Percentiles rank a stretch among this genome's conserved stretches.
phyloP scores from a whole-genome alignment of 345 rosid genomes.

The Stellera chamaejasme region DNA sequence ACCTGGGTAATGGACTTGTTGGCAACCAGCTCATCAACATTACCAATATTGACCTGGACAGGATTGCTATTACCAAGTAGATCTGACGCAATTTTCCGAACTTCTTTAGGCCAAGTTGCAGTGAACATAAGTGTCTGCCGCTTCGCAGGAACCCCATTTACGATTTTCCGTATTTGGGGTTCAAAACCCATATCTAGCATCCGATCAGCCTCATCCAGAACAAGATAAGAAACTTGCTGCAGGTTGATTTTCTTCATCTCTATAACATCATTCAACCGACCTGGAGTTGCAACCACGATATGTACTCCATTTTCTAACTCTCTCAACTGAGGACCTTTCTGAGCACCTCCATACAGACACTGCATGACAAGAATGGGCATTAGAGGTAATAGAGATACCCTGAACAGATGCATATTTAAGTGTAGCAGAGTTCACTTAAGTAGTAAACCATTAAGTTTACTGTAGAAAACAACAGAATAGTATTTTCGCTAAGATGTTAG shows the following conservation, averaged over 20 bases:
- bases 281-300: constrained; percentile 98
- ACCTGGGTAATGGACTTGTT: constrained; percentile 99
- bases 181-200: constrained; percentile 99
- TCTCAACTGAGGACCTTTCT: constrained; percentile 89
- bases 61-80: constrained; percentile 88
- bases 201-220: constrained; percentile 96
- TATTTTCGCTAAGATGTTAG: too few species aligned
- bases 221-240: constrained; percentile 83
- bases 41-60: constrained; percentile 95
- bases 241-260: constrained; percentile 95
- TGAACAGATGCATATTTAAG: constrained; percentile 4
- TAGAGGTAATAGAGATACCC: background rate
- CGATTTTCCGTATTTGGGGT: constrained; percentile 94
- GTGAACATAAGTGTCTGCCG: constrained; percentile 99
- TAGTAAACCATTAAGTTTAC: too few species aligned
- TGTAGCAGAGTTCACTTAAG: too few species aligned
- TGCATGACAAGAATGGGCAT: constrained; percentile 17
- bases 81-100: constrained; percentile 96
- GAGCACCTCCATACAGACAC: constrained; percentile 99
- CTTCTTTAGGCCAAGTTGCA: constrained; percentile 98
- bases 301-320: constrained; percentile 90
- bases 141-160: constrained; percentile 81
- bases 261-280: constrained; percentile 92
- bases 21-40: constrained; percentile 95
- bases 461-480: background rate